Evolutionary conservation across 2,329 filamentous ascomycete species (phyloP), one percentile per base, ranked within the genome.

Genomic region (Trichoderma brevicompactum): DNA sequence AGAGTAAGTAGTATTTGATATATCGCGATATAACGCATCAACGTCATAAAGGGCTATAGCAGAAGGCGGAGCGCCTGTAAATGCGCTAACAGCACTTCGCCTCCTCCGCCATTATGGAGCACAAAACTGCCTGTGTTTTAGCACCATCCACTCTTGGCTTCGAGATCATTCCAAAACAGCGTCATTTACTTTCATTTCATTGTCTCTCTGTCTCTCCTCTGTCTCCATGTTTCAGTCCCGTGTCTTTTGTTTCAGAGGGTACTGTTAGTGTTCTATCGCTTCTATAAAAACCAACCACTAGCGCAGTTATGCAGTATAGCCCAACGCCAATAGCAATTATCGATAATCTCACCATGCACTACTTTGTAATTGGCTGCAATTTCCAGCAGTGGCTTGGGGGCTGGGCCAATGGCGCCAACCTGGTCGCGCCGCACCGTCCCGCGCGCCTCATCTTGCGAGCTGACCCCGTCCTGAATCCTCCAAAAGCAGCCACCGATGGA

Each of bases 351-450:
- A 52, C 55, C 50, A n/a, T 5, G 23, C 58, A 28, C 44, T 59
- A n/a, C n/a, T n/a, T n/a, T n/a, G n/a, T n/a, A 58, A 49, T 49
- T 49, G 56, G 34, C 56, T 55, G 38, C 17, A 55, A 1, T 34
- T 7, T 32, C 19, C 7, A 8, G n/a, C 44, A 41, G 61, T 56
- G 52, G 61, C 61, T 56, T 64, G 61, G 61, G 44, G 41, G 61
- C 50, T 56, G 41, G 44, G 41, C 63, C 63, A 54, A 65, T 65
- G 62, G 62, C 52, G 54, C 58, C 58, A 43, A 40, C 36, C 54
- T 50, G 50, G 36, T 63, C 58, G 58, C 52, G 58, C 59, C 64
- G 64, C 56, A 56, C 49, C 64, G 64, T 62, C 53, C 64, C 64
- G 64, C 64, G 58, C 64, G 64, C 64, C 56, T 66, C 60, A 34